Evolutionary conservation across 768 basidiomycete species (phyloP).

Genomic region (Austroboletus eburneus): DNA sequence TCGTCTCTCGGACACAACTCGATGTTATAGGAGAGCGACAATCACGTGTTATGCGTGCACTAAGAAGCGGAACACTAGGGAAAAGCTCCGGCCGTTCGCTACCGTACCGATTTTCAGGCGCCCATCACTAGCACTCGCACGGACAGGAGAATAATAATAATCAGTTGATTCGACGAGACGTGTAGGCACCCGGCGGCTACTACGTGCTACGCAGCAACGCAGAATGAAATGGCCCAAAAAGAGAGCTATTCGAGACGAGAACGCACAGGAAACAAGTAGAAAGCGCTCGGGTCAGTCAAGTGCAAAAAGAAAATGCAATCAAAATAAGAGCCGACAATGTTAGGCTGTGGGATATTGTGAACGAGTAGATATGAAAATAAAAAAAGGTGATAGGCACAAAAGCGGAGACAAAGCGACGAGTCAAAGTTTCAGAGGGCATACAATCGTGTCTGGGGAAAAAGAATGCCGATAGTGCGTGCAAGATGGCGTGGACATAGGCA

Average conservation of each 20-base stretch:
- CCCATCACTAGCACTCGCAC: too few relatives aligned
- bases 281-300: slow-evolving; percentile 26
- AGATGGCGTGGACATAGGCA: slow-evolving; percentile 22
- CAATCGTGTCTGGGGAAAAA: slow-evolving; percentile 16
- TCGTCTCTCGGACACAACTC: not conserved
- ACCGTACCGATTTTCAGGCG: too few relatives aligned
- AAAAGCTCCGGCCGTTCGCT: too few relatives aligned
- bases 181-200: slow-evolving; percentile 33
- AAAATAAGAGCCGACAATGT: slow-evolving; percentile 28
- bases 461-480: slow-evolving; percentile 19
- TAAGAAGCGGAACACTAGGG: too few relatives aligned
- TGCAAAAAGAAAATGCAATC: slow-evolving; percentile 11
- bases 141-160: slow-evolving; percentile 25
- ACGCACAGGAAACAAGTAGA: slow-evolving; percentile 29
- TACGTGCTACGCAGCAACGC: slow-evolving; percentile 33
- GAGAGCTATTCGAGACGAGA: slow-evolving; percentile 25
- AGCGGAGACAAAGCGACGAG: slow-evolving; percentile 24
- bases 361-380: slow-evolving; percentile 31
- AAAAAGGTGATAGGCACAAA: slow-evolving; percentile 15
- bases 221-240: slow-evolving; percentile 17
- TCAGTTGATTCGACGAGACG: slow-evolving; percentile 20
- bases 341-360: slow-evolving; percentile 24
- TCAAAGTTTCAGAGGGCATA: slow-evolving; percentile 14
- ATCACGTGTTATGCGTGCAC: too few relatives aligned
- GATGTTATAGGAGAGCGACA: not conserved